Base-by-base conservation (phyloP, 2,329 filamentous ascomycete genomes). In the Fusarium subglutinans region DNA sequence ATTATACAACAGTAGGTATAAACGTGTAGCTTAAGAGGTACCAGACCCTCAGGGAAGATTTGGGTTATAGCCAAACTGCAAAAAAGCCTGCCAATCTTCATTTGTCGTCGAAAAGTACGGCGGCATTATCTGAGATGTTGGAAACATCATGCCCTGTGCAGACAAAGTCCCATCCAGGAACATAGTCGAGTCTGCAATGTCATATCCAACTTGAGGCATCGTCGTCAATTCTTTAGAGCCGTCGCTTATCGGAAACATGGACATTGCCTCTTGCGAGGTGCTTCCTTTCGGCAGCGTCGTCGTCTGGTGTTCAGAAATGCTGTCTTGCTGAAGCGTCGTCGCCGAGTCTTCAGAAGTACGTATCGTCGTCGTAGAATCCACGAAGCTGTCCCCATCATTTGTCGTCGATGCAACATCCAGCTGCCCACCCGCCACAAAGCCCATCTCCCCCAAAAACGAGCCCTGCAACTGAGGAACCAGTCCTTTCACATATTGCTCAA, bases 51-150 rank as follows among this genome's bases (percentile, higher is more conserved):
- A 22, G 5, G 12, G 5, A 48, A n/a, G 20, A 11, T 15, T 8
- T 30, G 28, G 4, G 14, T 33, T 4, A n/a, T 17, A 12, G 28
- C 20, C 4, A 12, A 50, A 0, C 14, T 12, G 45, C 8, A 0
- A 15, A 28, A 3, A 47, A 6, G 8, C 4, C 14, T 48, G 45
- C 14, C 9, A 30, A 17, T 50, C 47, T 4, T 50, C 0, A 11
- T 8, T 11, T 50, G 47, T 9, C 8, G 26, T 0, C 2, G 6
- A 0, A 15, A n/a, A 50, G 4, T 12, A 12, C 0, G 14, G 47
- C 2, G 47, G 20, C 0, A 48, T 48, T 0, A 6, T 15, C 14
- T 50, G 26, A 9, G 47, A 18, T 6, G 20, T 0, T 3, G 28
- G 28, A 8, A n/a, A 1, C 14, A 33, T 33, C 6, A n/a, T n/a